Base-by-base conservation (phyloP, 306 rosid species). In the Quercus variabilis region DNA sequence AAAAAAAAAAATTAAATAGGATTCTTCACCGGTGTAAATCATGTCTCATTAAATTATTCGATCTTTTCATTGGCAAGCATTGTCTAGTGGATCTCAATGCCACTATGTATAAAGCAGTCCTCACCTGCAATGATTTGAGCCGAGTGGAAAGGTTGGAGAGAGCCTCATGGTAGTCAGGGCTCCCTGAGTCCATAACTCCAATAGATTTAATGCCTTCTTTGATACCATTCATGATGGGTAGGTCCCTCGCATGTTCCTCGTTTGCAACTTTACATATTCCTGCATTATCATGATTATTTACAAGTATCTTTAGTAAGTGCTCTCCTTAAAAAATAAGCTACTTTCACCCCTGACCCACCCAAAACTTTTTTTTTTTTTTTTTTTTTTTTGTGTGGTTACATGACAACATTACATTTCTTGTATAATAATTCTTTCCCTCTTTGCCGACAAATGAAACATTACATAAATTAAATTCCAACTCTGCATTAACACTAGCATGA, bases 201-300 rank as follows among this genome's bases (percentile, higher is more conserved):
- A 87, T 86, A 60, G 97, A 90, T 81, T 93, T 93, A 15, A 93
- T 90, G 51, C 85, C 91, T 89, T 93, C 98, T 85, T 90, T 91
- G 76, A 93, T 91, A 78, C 98, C 97, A 91, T 93, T 93, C 98
- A 93, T 93, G 76, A 91, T 88, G 51, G 97, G 98, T 71, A 93
- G 85, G 85, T 93, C 95, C 89, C 95, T 93, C 33, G 91, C 98
- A 89, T 93, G 98, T 83, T 93, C 97, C 81, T 83, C 92, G 56
- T 87, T 91, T 67, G 98, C 94, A 82, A 86, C 91, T 88, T 90
- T 91, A 54, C 93, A 83, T 31, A 91, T 79, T 49, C 88, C 98
- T 93, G 82, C 83, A 85, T 30, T 33, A 67, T 74, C 68, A 75
- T 78, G 28, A 54, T 67, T 52, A 49, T 52, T 41, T 49, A 62